Conservation (phyloP, 371 early-diverging fungal species). For the Mortierella sp. region DNA sequence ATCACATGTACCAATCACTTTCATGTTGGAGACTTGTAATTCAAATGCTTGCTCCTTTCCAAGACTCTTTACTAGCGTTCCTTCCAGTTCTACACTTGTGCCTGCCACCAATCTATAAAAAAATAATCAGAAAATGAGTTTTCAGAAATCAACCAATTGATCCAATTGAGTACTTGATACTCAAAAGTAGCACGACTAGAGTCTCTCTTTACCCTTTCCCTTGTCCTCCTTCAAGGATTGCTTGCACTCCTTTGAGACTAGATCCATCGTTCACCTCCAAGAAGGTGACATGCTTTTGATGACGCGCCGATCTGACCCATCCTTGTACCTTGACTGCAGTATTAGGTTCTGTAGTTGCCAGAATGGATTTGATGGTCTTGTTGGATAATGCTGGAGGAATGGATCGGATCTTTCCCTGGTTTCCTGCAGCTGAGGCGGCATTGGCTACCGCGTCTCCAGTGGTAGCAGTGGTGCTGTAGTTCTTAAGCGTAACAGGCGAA, state of each 20-base stretch:
- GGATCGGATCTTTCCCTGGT: constrained; percentile 4
- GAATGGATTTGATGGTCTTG: constrained; percentile 44
- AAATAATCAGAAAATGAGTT: neutral
- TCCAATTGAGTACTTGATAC: neutral
- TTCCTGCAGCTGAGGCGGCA: neutral
- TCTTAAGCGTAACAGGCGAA: neutral
- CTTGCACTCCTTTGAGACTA: constrained; percentile 77
- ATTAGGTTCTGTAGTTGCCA: constrained; percentile 25
- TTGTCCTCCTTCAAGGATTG: constrained; percentile 68
- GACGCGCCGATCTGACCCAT: constrained; percentile 87
- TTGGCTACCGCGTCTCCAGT: neutral
- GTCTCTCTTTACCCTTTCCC: constrained; percentile 63
- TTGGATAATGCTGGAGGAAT: constrained; percentile 49
- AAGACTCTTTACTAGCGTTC: constrained; percentile 73
- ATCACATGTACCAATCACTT: constrained; percentile 77
- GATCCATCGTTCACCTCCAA: constrained; percentile 86
- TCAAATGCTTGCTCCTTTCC: constrained; percentile 84
- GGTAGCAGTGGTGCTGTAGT: neutral
- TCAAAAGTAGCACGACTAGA: neutral
- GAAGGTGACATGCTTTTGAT: constrained; percentile 83
- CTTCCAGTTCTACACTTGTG: constrained; percentile 76
- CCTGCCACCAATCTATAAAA: constrained; percentile 74
- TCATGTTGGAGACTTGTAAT: constrained; percentile 70
- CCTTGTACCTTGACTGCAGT: constrained; percentile 71
- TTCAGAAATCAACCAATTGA: neutral